Evolutionary conservation across 1,284 basidiomycete genomes (phyloP), one percentile per base, ranked within the genome.

Genomic region (Amylostereum areolatum): DNA sequence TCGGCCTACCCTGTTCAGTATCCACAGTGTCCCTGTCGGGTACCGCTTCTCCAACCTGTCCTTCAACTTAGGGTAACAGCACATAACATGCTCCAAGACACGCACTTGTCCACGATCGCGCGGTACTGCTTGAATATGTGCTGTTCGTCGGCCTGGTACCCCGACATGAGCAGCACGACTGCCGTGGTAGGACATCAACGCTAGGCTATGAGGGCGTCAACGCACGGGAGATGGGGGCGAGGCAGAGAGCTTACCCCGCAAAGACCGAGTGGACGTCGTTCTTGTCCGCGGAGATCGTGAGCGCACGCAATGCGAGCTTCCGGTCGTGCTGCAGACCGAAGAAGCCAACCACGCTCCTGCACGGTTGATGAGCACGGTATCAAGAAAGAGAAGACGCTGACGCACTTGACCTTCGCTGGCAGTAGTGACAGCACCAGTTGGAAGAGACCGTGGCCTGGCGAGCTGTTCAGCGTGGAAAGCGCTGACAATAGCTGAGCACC

Each of bases 171-270:
- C 4, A 89, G 71, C 2, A 89, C 78, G 44, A 83, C 74, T n/a
- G 31, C 87, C 83, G 48, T 86, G 72, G 59, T 89, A 89, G 4
- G 85, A 84, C 84, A 89, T 89, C 7, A 90, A 66, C 0, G 84
- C 75, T n/a, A 90, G 68, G n/a, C 85, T 84, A 39, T 7, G 39
- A 36, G 28, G 12, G 34, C 25, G 31, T 28, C 33, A 39, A 45
- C 24, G 25, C 28, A 35, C 35, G 36, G n/a, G n/a, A 18, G 41
- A 9, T 5, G 30, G 32, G 47, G 12, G 37, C 44, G 1, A 35
- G 37, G 9, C 27, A 29, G 2, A n/a, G 31, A 5, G 51, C 75
- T 39, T 53, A 85, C 83, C 85, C 84, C 36, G 87, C 75, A 61
- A 90, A 89, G 9, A 85, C 77, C 8, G 79, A 68, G 66, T 90